Evolutionary conservation across 805 yeast species (phyloP).

Genomic region (Myxozyma nipponensis): DNA sequence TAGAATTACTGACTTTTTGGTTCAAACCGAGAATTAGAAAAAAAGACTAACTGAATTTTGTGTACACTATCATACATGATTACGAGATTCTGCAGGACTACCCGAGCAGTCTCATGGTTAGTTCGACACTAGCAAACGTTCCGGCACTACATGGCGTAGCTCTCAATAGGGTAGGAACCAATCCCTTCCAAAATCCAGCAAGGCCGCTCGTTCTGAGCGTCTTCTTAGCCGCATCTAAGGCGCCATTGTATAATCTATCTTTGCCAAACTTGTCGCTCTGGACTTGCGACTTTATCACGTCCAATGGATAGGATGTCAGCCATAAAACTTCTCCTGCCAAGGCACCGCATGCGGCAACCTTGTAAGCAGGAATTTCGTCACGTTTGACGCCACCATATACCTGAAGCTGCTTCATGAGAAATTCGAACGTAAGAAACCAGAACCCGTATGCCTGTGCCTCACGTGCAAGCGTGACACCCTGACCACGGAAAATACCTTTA

Average conservation of each 20-base stretch:
- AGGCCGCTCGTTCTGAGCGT: constrained; percentile 59
- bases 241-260: constrained; percentile 56
- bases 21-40: background rate
- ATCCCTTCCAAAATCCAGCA: constrained; percentile 82
- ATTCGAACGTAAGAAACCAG: constrained; percentile 67
- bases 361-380: constrained; percentile 80
- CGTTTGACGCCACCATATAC: constrained; percentile 43
- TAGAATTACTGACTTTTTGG: background rate
- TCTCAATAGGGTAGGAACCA: constrained; percentile 84
- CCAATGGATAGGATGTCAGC: constrained; percentile 56
- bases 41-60: background rate
- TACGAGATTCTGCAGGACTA: background rate
- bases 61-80: background rate
- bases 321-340: constrained; percentile 65
- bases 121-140: constrained; percentile 89
- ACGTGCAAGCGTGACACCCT: constrained; percentile 75
- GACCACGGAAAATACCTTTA: constrained; percentile 69
- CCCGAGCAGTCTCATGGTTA: constrained; percentile 61
- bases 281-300: constrained; percentile 82
- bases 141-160: constrained; percentile 99
- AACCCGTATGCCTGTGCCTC: constrained; percentile 78
- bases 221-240: constrained; percentile 54
- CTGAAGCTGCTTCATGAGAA: constrained; percentile 40
- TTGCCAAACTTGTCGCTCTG: constrained; percentile 69
- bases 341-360: constrained; percentile 83